Conservation (phyloP, 345 rosid species). For the Populus davidiana region DNA sequence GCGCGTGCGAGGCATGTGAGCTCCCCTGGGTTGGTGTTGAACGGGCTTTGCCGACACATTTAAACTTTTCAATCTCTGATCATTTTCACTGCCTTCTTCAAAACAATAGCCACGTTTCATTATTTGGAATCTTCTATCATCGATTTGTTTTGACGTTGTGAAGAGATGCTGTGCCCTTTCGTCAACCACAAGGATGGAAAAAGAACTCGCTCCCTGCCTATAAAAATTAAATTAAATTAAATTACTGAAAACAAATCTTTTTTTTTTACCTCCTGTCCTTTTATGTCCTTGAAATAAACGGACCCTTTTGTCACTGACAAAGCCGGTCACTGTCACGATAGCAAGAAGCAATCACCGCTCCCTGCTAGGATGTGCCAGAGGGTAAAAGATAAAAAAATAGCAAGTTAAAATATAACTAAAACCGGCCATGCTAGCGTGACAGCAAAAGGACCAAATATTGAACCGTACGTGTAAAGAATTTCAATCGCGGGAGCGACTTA, state of each 20-base stretch:
- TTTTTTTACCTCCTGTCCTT: background rate
- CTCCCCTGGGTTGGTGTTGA: background rate
- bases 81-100: background rate
- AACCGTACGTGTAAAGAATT: constrained; percentile 1
- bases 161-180: background rate
- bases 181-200: background rate
- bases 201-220: accelerated
- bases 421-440: constrained; percentile 32
- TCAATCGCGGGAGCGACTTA: background rate
- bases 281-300: constrained; percentile 21
- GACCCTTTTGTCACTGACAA: constrained; percentile 6
- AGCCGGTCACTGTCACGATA: constrained; percentile 6
- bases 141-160: background rate
- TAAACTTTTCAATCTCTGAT: background rate
- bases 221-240: no score
- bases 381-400: background rate
- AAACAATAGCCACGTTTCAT: background rate
- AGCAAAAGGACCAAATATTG: constrained; percentile 3
- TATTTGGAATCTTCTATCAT: background rate
- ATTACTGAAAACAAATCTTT: background rate
- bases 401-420: background rate
- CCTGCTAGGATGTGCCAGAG: background rate
- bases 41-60: background rate
- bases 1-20: background rate
- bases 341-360: background rate